Evolutionary conservation across 345 rosid species (phyloP).

Genomic region (Populus ilicifolia): DNA sequence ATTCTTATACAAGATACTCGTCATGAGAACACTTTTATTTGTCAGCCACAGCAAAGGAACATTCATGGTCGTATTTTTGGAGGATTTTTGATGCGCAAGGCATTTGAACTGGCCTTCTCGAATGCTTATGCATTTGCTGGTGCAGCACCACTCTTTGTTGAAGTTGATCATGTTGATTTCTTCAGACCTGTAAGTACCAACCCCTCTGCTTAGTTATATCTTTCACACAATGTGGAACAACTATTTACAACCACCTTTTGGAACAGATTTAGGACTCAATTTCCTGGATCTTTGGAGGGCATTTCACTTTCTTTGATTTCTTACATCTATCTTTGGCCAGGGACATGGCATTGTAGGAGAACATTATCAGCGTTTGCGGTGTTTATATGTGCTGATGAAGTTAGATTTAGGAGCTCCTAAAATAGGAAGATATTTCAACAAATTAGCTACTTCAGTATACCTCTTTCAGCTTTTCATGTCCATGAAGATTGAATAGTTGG

Average conservation of each 20-base stretch:
- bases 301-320: neutral
- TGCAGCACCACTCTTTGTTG: slow-evolving; percentile 63
- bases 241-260: neutral
- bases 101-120: slow-evolving; percentile 79
- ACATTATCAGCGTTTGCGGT: neutral
- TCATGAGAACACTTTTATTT: slow-evolving; percentile 67
- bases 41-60: slow-evolving; percentile 89
- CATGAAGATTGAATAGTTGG: neutral
- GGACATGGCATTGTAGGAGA: neutral
- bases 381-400: neutral
- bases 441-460: neutral
- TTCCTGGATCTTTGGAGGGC: neutral
- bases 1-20: slow-evolving; percentile 65
- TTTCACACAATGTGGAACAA: neutral
- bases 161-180: slow-evolving; percentile 90
- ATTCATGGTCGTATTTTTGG: slow-evolving; percentile 83
- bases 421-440: neutral
- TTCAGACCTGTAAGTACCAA: slow-evolving; percentile 62
- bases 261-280: neutral
- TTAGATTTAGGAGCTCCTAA: no score
- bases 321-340: neutral
- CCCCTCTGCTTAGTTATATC: neutral
- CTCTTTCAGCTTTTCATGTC: neutral
- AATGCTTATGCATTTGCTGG: slow-evolving; percentile 88
- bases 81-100: slow-evolving; percentile 83